Base-by-base conservation (phyloP, 2,329 filamentous ascomycete genomes). In the Verticillium nonalfalfae region DNA sequence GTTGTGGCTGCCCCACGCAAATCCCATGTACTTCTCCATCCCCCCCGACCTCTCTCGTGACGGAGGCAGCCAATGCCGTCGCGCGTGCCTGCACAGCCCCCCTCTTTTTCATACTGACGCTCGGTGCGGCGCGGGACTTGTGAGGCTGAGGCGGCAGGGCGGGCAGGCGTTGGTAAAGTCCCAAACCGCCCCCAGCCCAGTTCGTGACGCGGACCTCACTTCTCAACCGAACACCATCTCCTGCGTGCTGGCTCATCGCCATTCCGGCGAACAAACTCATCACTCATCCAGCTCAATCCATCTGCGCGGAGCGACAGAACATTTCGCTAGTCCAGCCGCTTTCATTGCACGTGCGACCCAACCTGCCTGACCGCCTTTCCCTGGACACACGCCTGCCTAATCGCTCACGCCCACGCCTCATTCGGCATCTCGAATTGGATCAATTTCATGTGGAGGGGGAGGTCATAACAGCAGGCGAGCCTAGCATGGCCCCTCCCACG, bases 401-500 rank as follows among this genome's bases (percentile, higher is more conserved):
- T 50, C 55, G 55, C 55, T 56, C 55, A 56, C 55, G n/a, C 55
- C 5, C 50, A 56, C 26, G 26, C 26, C 26, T 26, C 26, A 31
- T 3, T 50, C 59, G 52, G 36, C 56, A 40, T 52, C 59, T 15
- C 60, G 56, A 50, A 50, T 50, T 50, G 45, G 45, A 50, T 18
- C 45, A 61, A 59, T 55, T 55, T 56, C 59, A 61, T 64, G 63
- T 66, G 56, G 60, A 59, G 54, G 63, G 57, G 57, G 13, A 35
- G 33, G 59, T 59, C 61, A 60, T 66, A 61, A 66, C 63, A 59
- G 58, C 58, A 63, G 56, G 61, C 58, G 61, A n/a, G 63, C 64
- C 64, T 26, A 66, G 54, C 59, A 63, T 66, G 64, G 64, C 63
- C 63, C 64, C 64, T 63, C 58, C 63, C 58, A 58, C 59, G 61